Evolutionary conservation across 2,329 filamentous ascomycete species (phyloP), one percentile per base, ranked within the genome.

Genomic region (Colletotrichum spaethianum): DNA sequence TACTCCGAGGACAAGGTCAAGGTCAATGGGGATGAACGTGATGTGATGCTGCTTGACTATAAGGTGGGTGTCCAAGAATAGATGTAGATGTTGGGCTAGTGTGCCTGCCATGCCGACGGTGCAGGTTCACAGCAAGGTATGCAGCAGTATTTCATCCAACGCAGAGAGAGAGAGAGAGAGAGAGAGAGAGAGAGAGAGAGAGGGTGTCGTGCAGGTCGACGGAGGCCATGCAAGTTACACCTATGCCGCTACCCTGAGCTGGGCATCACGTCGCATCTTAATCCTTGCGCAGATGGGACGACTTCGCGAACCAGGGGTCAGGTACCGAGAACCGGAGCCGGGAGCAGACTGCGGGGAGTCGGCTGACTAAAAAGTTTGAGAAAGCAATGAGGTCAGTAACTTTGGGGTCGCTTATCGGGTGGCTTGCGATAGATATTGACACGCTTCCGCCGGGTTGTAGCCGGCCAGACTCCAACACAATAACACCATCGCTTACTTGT

Each of bases 271-370:
- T 36, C 44, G 44, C 44, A 42, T 62, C 59, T 48, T 62, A 28
- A 62, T 16, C 31, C 42, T 26, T 50, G n/a, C 42, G 38, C 18
- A 40, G 55, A 28, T 23, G n/a, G n/a, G 55, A 9, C 33, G 33
- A 33, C 16, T 56, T 36, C 31, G 55, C 40, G 42, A 26, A 40
- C 60, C 33, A 66, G 60, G 57, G 50, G 52, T 28, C 46, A 63
- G 60, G 66, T 63, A 65, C 56, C 56, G 68, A 66, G 63, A 71
- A 52, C 63, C 56, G 40, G 68, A 48, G 48, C 46, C 44, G 46
- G 46, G 14, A 57, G 48, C 33, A 46, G 56, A 67, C 12, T 67
- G 63, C 68, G 63, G 63, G 63, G 55, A 62, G 38, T 38, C 28
- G 5, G 23, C 63, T 66, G 53, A 66, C 42, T 66, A 65, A 50